Base-by-base conservation (phyloP, 2,329 filamentous ascomycete species). In the Colletotrichum sublineola region DNA sequence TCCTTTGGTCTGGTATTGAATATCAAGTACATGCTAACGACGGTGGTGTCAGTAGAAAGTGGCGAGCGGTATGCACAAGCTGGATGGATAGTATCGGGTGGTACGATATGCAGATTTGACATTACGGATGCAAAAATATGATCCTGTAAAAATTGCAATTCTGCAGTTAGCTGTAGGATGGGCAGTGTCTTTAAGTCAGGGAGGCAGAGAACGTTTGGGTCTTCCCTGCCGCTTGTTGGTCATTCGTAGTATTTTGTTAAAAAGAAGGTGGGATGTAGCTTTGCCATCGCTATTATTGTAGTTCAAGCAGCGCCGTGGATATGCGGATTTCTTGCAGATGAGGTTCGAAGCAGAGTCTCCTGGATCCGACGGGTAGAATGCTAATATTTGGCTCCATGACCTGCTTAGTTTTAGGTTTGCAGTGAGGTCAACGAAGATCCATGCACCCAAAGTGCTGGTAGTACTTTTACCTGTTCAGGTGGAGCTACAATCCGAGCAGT, bases 31-130 rank as follows among this genome's bases (percentile, higher is more conserved):
- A 85, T 87, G 77, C 82, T 84, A 29, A 88, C 83, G 33, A 87
- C 86, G 7, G 85, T 85, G 8, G 81, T 86, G 72, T 87, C 85
- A 83, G 2, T 24, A 88, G 78, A 57, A 87, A 81, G 5, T 85
- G 77, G 87, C 81, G 5, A 86, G 77, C 18, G 55, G 20, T 5
- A 58, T 44, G 40, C 46, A 36, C 44, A 70, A 5, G 11, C 62
- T 67, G 8, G 4, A 57, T 11, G 7, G 40, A 33, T 6, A 29
- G 38, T 11, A 14, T 70, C 29, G 61, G 29, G 11, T n/a, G 29
- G 11, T 6, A 14, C 1, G 15, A 3, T 6, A n/a, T 33, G 24
- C 18, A 9, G 44, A 29, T 11, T 38, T 11, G 31, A 40, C 52
- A 31, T 18, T 18, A 9, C 55, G 15, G 57, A 60, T 57, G 57